Percentiles rank a stretch among this genome's conserved stretches.
Conservation (phyloP, 2,329 filamentous ascomycete genomes). For the Cercospora janseana region DNA sequence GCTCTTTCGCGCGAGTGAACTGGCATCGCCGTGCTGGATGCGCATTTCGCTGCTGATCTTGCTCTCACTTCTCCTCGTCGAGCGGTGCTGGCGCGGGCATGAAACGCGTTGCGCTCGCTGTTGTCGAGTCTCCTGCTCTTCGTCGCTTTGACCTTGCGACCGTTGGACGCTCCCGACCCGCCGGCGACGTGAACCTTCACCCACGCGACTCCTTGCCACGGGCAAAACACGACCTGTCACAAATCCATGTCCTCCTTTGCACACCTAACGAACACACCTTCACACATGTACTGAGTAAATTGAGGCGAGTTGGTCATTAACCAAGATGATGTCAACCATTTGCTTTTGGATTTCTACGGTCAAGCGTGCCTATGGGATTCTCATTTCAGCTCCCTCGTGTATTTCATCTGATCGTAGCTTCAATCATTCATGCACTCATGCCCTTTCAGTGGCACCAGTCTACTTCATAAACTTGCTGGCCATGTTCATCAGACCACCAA, state of each 20-base stretch:
- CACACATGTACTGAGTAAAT: too few species aligned
- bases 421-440: neutral
- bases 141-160: conserved; percentile 3
- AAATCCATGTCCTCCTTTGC: too few species aligned
- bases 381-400: neutral
- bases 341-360: neutral
- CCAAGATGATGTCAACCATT: too few species aligned
- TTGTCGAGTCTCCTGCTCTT: conserved; percentile 4
- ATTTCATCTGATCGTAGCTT: neutral
- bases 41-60: conserved; percentile 16
- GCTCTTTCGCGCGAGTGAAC: conserved; percentile 14
- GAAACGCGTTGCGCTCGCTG: conserved; percentile 2
- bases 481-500: conserved; percentile 54
- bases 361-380: neutral
- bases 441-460: neutral
- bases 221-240: conserved; percentile 3
- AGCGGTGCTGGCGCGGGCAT: neutral
- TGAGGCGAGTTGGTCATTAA: too few species aligned
- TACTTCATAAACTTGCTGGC: conserved; percentile 59
- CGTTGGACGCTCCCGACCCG: neutral
- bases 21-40: conserved; percentile 11
- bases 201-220: neutral
- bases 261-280: too few species aligned
- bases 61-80: neutral
- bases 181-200: conserved; percentile 3